Evolutionary conservation across 106 monocot species (phyloP).

Genomic region (Dendrobium officinale): DNA sequence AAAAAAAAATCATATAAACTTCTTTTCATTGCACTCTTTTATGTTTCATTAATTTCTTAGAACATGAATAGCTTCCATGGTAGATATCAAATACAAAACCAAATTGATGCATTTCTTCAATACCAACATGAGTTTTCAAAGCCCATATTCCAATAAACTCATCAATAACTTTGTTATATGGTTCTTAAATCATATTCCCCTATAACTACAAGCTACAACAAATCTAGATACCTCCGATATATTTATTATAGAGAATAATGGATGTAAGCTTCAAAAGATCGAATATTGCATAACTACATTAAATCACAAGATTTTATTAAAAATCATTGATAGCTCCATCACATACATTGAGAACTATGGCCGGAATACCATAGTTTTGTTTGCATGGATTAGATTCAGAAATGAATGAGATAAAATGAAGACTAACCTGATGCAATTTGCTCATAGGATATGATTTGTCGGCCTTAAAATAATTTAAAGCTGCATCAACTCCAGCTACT

Average conservation of each 20-base stretch:
- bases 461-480: conserved; percentile 67
- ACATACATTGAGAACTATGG: neutral
- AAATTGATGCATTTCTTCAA: neutral
- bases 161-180: neutral
- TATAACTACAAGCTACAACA: neutral
- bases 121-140: neutral
- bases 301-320: neutral
- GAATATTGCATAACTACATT: neutral
- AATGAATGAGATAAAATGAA: neutral
- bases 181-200: neutral
- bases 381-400: neutral
- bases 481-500: conserved; percentile 75
- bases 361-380: neutral
- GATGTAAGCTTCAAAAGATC: neutral
- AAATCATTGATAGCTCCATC: neutral
- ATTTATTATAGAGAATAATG: neutral
- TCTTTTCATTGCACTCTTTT: neutral
- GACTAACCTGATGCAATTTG: conserved; percentile 55
- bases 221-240: neutral
- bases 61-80: neutral
- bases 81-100: neutral
- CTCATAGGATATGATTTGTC: conserved; percentile 68
- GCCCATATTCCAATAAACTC: neutral
- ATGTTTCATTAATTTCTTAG: neutral
- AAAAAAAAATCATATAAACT: neutral